Conservation (phyloP, 495 filamentous ascomycete genomes). For the Lasiosphaeria hispida region DNA sequence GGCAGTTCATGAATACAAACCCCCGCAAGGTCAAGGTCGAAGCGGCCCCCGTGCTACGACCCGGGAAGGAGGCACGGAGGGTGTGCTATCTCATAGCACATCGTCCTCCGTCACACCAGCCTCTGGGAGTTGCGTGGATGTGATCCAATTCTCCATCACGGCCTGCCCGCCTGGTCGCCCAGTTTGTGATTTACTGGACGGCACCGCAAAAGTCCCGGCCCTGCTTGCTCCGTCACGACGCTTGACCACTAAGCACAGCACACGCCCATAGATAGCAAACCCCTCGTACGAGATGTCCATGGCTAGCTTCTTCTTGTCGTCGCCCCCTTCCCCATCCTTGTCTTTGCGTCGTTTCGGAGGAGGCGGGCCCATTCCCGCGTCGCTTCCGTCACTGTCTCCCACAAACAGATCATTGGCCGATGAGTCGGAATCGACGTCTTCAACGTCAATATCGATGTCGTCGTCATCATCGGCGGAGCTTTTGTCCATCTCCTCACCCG, state of each 20-base stretch:
- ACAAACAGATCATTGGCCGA: constrained; percentile 38
- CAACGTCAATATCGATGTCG: constrained; percentile 10
- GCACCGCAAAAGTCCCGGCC: constrained; percentile 27
- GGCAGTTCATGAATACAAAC: background rate
- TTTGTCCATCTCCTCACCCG: constrained; percentile 18
- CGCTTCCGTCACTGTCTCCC: constrained; percentile 19
- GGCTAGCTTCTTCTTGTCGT: constrained; percentile 86
- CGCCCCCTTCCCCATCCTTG: constrained; percentile 38
- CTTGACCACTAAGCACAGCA: constrained; percentile 88
- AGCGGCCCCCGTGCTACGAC: constrained; percentile 1
- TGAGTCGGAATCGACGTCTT: constrained; percentile 15
- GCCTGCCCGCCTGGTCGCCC: constrained; percentile 57
- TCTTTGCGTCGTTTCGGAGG: constrained; percentile 50
- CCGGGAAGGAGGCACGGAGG: background rate
- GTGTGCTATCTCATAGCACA: constrained; percentile 14
- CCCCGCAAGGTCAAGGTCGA: too few relatives aligned
- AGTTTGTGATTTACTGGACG: constrained; percentile 28
- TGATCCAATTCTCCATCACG: constrained; percentile 93
- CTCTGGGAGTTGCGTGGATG: constrained; percentile 61
- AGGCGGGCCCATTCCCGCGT: constrained; percentile 31
- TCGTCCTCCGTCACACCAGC: constrained; percentile 32
- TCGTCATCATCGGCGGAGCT: constrained; percentile 28
- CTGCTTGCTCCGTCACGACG: constrained; percentile 34
- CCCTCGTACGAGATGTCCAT: constrained; percentile 88
- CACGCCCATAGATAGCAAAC: constrained; percentile 89